Evolutionary conservation across 495 filamentous ascomycete genomes (phyloP), one percentile per base, ranked within the genome.

Genomic region (Articulospora tetracladia): DNA sequence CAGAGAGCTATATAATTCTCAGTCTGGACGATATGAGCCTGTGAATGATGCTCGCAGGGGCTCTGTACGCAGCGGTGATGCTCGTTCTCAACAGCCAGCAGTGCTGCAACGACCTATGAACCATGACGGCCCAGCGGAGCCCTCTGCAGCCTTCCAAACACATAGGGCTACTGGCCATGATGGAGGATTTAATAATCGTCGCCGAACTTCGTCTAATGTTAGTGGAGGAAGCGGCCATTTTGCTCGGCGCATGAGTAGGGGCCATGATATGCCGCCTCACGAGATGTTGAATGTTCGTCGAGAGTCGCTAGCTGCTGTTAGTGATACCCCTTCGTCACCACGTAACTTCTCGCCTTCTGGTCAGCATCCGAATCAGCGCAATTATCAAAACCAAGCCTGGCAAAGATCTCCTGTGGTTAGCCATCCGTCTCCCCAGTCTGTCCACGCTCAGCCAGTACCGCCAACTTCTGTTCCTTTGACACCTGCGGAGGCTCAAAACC

Each of bases 11-110:
- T 99, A 84, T 72, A 97, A 98, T 71, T 96, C 94, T 11, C 87
- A 95, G 39, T 97, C 91, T 48, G 94, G 95, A 23, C 87, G 91
- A 44, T 95, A 96, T 66, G 94, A 99, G 67, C 93, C 95, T 4
- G 95, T 92, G 7, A 76, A 81, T 44, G 90, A 95, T 58, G 79
- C 76, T 24, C 87, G 90, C 39, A 83, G 90, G 61, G 83, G 83
- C 23, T 82, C 86, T n/a, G 76, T 84, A 50, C 80, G 88, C 49
- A 82, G 81, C 50, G 39, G 39, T 12, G 90, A 94, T 49, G 76
- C 76, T 51, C 81, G 80, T 52, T 80, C 84, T 53, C 82, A 90
- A 28, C 84, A 93, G 60, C 89, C 91, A 23, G 80, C 92, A 26
- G 75, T 98, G 17, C 75, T 98, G 51, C 95, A 98, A 68, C 76